These are phyloP conservation scores for Phaseolus lunatus DNA, from an alignment of 306 rosid genomes.

Conservation along the genomic window DNA sequence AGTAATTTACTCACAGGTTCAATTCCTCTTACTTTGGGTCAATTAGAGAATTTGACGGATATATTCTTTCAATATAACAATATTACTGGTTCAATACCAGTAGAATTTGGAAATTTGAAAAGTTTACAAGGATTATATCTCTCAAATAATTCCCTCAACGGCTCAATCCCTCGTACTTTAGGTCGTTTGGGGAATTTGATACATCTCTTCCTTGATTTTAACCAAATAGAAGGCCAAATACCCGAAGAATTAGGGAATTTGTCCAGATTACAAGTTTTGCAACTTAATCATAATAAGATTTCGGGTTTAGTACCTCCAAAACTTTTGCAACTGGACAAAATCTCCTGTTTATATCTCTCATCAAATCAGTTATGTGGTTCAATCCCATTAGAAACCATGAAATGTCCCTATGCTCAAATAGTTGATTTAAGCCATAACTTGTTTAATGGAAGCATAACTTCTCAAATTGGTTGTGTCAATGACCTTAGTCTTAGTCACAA, in stretches of 20 bases:
- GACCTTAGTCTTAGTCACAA: background rate
- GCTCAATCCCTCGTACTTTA: background rate
- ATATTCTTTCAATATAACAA: background rate
- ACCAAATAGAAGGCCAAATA: background rate
- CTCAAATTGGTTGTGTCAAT: background rate
- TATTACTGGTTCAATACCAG: background rate
- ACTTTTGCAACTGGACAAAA: too few relatives aligned
- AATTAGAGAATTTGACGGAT: background rate
- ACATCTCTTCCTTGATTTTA: background rate
- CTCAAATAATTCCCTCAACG: background rate
- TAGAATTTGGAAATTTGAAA: background rate
- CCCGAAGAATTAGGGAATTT: too few relatives aligned
- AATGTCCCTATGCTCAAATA: background rate
- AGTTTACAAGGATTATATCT: too few relatives aligned
- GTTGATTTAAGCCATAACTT: background rate
- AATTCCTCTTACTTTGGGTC: background rate
- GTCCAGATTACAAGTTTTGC: too few relatives aligned
- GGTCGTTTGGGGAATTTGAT: background rate
- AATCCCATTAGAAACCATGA: background rate
- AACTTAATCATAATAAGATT: too few relatives aligned
- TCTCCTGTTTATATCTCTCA: too few relatives aligned
- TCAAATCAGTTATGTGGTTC: background rate
- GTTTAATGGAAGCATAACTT: background rate
- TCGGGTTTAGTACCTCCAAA: background rate
- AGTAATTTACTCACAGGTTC: background rate